Evolutionary conservation across 345 rosid genomes (phyloP), one percentile per base, ranked within the genome.

Genomic region (Cardamine occulta): DNA sequence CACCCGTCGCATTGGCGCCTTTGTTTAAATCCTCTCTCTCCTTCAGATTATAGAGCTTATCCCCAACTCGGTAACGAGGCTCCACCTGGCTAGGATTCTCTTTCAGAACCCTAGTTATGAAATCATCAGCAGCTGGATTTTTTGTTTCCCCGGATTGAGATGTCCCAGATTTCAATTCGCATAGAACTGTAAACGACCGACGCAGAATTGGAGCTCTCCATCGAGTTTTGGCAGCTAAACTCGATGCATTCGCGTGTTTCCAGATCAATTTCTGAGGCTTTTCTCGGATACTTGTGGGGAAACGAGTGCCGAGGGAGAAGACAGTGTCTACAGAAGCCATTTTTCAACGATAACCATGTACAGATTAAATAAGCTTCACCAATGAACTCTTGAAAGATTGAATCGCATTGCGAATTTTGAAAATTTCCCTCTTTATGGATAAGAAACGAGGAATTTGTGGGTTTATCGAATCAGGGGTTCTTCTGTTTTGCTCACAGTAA

Each of bases 81-180:
- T 91, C 96, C 57, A 88, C 82, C 65, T 93, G 97, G 82, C 94
- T 87, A 35, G 97, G 97, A 54, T 93, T 89, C 82, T 91, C 86
- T 84, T 86, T 83, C 86, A 93, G 74, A 80, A 88, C 85, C 81
- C 80, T 86, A 48, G 91, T 74, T 18, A 89, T 83, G 76, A 89
- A 89, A 77, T 88, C 96, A 39, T 89, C 93, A 9, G 52, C 78
- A 0, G 58, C 29, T 53, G 77, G 57, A 45, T 66, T 78, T 39
- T 48, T 74, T 76, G 66, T 57, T 21, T 75, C 83, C 8, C 82
- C 70, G 15, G 84, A 53, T 70, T 15, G 63, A 23, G 87, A 75
- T 21, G 11, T 1, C 35, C 47, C 59, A 26, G 87, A 52, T 48
- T 75, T 81, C 80, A 72, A 54, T 57, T 81, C 80, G 77, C 88